Evolutionary conservation across 805 yeast genomes (phyloP).

Genomic region (Suhomyces sp.): DNA sequence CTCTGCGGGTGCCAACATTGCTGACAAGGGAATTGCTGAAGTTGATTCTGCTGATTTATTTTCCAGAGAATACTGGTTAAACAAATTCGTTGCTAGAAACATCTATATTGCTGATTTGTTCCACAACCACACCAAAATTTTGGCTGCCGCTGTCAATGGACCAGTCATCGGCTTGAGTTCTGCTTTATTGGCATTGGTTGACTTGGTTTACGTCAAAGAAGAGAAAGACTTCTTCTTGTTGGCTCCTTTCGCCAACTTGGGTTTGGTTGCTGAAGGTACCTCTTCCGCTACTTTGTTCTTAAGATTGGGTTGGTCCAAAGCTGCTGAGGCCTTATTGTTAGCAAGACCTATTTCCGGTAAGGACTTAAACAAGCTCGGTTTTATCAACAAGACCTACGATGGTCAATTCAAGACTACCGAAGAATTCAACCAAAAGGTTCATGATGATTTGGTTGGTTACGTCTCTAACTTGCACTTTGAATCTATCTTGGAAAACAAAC

Average conservation of each 20-base stretch:
- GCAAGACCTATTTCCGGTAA: conserved; percentile 62
- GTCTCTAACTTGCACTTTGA: conserved; percentile 47
- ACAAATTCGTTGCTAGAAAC: conserved; percentile 67
- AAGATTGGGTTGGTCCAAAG: conserved; percentile 70
- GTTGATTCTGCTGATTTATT: conserved; percentile 30
- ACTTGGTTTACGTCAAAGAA: conserved; percentile 68
- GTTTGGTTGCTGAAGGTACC: conserved; percentile 82
- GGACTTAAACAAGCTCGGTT: conserved; percentile 57
- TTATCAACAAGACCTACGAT: conserved; percentile 58
- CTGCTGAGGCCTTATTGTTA: conserved; percentile 71
- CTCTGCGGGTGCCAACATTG: conserved; percentile 82
- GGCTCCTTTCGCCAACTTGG: conserved; percentile 79
- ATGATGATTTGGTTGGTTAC: conserved; percentile 30
- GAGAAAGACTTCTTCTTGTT: conserved; percentile 56
- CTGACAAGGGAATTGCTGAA: conserved; percentile 31
- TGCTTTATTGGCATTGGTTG: conserved; percentile 73
- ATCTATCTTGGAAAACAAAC: conserved; percentile 47
- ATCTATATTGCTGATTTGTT: conserved; percentile 65
- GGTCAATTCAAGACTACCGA: conserved; percentile 34
- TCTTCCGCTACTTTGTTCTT: conserved; percentile 64
- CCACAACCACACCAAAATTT: conserved; percentile 66
- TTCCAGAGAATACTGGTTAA: conserved; percentile 48
- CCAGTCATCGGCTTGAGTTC: conserved; percentile 82
- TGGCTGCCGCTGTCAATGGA: conserved; percentile 77
- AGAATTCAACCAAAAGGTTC: conserved; percentile 44